These are phyloP conservation scores for Bipolaris sorokiniana DNA, from an alignment of 2,329 filamentous ascomycete genomes.

Conservation along the genomic window DNA sequence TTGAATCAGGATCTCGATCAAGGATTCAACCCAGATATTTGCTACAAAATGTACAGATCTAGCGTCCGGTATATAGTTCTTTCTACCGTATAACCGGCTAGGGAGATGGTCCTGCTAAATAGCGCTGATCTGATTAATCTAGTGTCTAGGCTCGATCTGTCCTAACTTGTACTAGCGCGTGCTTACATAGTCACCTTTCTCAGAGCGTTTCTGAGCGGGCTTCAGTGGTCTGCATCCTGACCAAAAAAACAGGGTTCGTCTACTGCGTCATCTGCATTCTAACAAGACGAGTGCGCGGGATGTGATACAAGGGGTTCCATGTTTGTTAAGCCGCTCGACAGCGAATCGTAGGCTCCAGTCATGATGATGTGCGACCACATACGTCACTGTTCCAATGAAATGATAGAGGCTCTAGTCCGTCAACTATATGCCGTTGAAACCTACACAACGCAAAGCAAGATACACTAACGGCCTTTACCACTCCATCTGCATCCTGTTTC, in stretches of 20 bases:
- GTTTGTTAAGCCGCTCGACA: slow-evolving; percentile 19
- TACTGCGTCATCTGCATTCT: slow-evolving; percentile 27
- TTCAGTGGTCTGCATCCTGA: too few species aligned
- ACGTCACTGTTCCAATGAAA: slow-evolving; percentile 24
- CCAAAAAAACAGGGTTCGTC: slow-evolving; percentile 36
- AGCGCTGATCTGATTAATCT: too few species aligned
- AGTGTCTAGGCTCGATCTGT: too few species aligned
- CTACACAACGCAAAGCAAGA: slow-evolving; percentile 4
- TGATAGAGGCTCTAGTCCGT: slow-evolving; percentile 16
- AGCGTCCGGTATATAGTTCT: too few species aligned
- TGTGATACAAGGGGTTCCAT: slow-evolving; percentile 31
- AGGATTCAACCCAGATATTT: too few species aligned
- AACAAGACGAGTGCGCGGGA: slow-evolving; percentile 24
- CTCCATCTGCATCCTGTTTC: slow-evolving; percentile 6
- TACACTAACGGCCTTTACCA: slow-evolving; percentile 4
- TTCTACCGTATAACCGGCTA: too few species aligned
- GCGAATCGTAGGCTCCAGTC: slow-evolving; percentile 13
- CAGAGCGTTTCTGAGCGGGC: too few species aligned
- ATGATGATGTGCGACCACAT: slow-evolving; percentile 12
- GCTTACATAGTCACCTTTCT: too few species aligned
- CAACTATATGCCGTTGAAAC: slow-evolving; percentile 12
- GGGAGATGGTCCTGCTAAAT: too few species aligned
- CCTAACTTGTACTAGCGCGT: too few species aligned
- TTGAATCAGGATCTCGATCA: too few species aligned
- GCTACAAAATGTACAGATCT: too few species aligned